Evolutionary conservation across 108 stramenopile species (phyloP), one percentile per base, ranked within the genome.

Genomic region (Cyclotella cryptica): DNA sequence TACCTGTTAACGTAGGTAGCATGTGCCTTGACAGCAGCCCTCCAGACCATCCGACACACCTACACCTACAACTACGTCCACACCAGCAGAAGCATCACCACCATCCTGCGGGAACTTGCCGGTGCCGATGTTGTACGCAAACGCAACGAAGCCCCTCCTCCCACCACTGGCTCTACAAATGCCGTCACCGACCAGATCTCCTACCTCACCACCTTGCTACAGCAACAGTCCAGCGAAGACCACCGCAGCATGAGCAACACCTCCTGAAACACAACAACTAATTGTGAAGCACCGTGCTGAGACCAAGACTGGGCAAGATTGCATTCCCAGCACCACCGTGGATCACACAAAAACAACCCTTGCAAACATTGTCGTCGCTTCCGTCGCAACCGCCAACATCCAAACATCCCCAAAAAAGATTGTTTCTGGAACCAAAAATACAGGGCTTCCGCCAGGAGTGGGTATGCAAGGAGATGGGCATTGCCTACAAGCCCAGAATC

Each of bases 121-220:
- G 40, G 12, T 2, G 62, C 62, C 30, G 62, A 63, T 15, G 62
- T 1, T 2, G 62, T 63, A 1, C 62, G 62, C 14, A 14, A 39
- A 15, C 40, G 39, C 39, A 63, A 63, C 3, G 62, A 63, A 39
- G 62, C 62, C 10, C 62, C 62, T 15, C 30, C 39, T 1, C 30
- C 62, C 5, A 10, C 2, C 35, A 40, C 15, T 3, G 35, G 62
- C 15, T 18, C 10, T 13, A 35, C 39, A 39, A 63, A 63, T 14
- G 62, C 30, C 13, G 62, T 63, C 21, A 35, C 62, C 18, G 40
- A 41, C 6, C 4, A 63, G 15, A 22, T 4, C 27, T 1, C 27
- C 57, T 22, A 14, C 57, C 3, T 14, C 24, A 14, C 57, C 18
- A n/a, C 18, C 2, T 1, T 15, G 3, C 57, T 3, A 58, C 18